Evolutionary conservation across 805 yeast genomes (phyloP).

Genomic region (Starmera pachycereana): DNA sequence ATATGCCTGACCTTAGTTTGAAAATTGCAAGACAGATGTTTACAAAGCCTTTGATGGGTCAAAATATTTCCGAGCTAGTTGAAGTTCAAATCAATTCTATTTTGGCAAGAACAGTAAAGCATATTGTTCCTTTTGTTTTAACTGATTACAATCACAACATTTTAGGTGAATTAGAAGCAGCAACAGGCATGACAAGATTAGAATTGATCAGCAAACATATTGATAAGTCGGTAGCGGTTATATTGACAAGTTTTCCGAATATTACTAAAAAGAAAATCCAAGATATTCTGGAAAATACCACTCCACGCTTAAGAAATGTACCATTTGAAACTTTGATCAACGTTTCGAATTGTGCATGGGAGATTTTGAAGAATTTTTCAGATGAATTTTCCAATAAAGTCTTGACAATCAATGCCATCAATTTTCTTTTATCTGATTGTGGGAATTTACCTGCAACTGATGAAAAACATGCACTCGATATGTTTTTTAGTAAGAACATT

Average conservation of each 20-base stretch:
- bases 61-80: constrained; percentile 52
- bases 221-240: constrained; percentile 45
- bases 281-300: constrained; percentile 41
- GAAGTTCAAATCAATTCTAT: constrained; percentile 54
- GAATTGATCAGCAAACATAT: constrained; percentile 39
- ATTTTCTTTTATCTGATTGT: constrained; percentile 24
- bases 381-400: constrained; percentile 21
- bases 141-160: constrained; percentile 55
- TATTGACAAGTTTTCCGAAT: constrained; percentile 39
- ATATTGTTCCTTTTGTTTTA: constrained; percentile 68
- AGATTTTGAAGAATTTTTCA: constrained; percentile 32
- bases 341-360: constrained; percentile 25
- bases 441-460: constrained; percentile 10
- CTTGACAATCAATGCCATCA: constrained; percentile 28
- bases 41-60: constrained; percentile 42
- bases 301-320: constrained; percentile 33
- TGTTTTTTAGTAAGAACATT: constrained; percentile 45
- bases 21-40: constrained; percentile 45
- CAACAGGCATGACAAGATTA: constrained; percentile 33
- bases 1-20: constrained; percentile 60
- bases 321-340: constrained; percentile 18
- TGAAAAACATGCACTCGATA: constrained; percentile 21
- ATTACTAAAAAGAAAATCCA: constrained; percentile 41
- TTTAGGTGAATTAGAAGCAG: constrained; percentile 49
- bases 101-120: constrained; percentile 55